Conservation (phyloP, 345 rosid species). For the Eucalyptus regnans region DNA sequence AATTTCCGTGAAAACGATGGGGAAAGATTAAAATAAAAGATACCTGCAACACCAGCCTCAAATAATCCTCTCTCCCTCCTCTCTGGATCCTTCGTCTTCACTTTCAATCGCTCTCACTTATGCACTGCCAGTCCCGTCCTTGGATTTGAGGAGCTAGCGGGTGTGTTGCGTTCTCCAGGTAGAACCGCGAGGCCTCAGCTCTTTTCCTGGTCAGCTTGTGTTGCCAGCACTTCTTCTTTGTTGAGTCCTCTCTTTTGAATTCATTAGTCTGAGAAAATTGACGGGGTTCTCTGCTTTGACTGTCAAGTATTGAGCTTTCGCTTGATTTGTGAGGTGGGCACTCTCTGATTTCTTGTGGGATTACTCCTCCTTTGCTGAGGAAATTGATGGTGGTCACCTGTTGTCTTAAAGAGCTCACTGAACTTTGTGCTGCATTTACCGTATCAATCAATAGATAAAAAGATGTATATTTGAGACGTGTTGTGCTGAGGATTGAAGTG, state of each 20-base stretch:
- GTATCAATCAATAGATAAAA: neutral
- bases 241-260: neutral
- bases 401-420: neutral
- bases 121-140: neutral
- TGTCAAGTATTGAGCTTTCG: neutral
- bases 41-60: neutral
- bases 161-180: neutral
- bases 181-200: neutral
- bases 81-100: neutral
- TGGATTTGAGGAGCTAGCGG: neutral
- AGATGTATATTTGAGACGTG: neutral
- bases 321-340: neutral
- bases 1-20: neutral
- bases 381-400: neutral
- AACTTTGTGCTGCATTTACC: neutral
- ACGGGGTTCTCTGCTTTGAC: neutral
- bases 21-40: neutral
- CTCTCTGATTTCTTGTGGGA: neutral
- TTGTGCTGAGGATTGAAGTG: neutral
- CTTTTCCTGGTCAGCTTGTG: neutral
- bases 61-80: neutral
- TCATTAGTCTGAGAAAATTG: neutral
- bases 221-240: neutral
- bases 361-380: neutral
- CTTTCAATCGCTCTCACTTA: neutral